Base-by-base conservation (phyloP, 345 rosid genomes). In the Aquilaria yunnanensis region DNA sequence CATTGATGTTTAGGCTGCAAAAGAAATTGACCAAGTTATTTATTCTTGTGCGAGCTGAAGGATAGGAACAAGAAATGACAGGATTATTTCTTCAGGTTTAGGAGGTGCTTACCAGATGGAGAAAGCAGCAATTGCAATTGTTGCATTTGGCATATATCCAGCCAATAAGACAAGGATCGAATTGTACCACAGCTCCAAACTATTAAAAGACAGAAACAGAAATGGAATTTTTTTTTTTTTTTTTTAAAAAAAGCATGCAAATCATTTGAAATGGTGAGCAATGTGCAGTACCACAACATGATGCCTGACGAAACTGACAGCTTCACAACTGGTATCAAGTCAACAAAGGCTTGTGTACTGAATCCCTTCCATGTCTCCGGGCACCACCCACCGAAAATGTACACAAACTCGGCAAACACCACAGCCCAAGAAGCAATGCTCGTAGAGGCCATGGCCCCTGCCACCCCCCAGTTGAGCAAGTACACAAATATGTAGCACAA, bases 111-210 rank as follows among this genome's bases (percentile, higher is more conserved):
- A 92, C 98, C 98, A 92, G 62, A 92, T 81, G 57, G 98, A 84
- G 75, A 92, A 85, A 9, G 98, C 96, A 53, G 92, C 78, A 59
- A 92, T 84, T 30, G 80, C 75, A 45, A 76, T 41, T 0, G 75
- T 64, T 0, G 96, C 97, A 75, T 85, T 74, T 46, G 69, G 34
- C 84, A 88, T 66, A 68, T 91, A 84, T 63, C 96, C 96, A 12
- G 96, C 89, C 49, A 88, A 37, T n/a, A 91, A 67, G 29, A 91
- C 84, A 5, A 91, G 72, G 43, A 91, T 52, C 9, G 90, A 75
- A 74, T 61, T 54, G 78, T 88, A 91, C 97, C 97, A 91, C 2
- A 86, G 56, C 78, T 88, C 96, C 56, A 91, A 83, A 78, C 97
- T 91, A 60, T 71, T 32, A 14, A 49, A 57, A 33, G 2, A 45